Evolutionary conservation across 768 basidiomycete species (phyloP), one percentile per base, ranked within the genome.

Genomic region (Mrakia hoshinonis): DNA sequence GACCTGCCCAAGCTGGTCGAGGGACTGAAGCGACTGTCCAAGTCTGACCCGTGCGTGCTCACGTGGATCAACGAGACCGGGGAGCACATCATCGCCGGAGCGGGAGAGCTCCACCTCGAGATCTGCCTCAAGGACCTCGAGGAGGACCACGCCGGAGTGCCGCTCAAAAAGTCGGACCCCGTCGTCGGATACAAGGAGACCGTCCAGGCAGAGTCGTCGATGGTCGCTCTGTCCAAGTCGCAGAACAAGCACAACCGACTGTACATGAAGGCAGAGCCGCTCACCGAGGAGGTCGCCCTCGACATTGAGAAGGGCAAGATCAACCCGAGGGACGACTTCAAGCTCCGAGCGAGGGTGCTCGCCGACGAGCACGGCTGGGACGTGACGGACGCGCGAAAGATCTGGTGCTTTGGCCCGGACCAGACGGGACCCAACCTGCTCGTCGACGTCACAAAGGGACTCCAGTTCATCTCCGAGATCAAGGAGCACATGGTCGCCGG

Each of bases 191-290:
- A 97, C 83, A 86, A 92, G 81, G 96, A 98, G 85, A 97, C 96
- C 18, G 94, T 99, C 80, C 92, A 88, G 82, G 82, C 92, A 64
- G 93, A 98, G 82, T 98, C 96, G 9, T 87, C 87, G 65, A 98
- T 98, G 76, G 88, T 91, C 75, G 96, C 96, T 36, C 84, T 99
- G 46, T 98, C 96, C 71, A 99, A 99, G 82, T 98, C 96, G 26
- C 96, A 97, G 83, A 98, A 99, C 86, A 99, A 98, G 85, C 96
- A 99, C 87, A 99, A 99, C 81, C 91, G 96, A 83, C 85, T 99
- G 71, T 99, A 88, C 81, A 86, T 88, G 75, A 93, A 93, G 85
- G 96, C 96, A 43, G 75, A 87, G 82, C 96, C 96, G 43, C 79
- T 99, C 69, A 92, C 91, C 26, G 96, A 99, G 79, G 93, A 96